Base-by-base conservation (phyloP, 495 filamentous ascomycete species). In the Aspergillus kassunensis region DNA sequence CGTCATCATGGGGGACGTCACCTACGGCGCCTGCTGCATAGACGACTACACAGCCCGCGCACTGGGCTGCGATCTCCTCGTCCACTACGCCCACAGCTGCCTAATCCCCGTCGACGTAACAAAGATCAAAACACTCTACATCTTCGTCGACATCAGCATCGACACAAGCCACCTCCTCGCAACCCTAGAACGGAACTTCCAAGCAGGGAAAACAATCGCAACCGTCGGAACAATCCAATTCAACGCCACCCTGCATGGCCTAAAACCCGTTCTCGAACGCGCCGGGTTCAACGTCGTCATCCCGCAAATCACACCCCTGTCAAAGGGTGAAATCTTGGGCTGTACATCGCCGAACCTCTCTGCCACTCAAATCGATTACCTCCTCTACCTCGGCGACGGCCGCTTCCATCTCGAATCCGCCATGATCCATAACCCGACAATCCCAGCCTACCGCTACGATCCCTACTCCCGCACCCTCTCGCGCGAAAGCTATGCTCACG, bases 171-270 rank as follows among this genome's bases (percentile, higher is more conserved):
- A 99, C 66, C 80, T 99, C 2, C 64, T 96, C 20, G 85, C 85
- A 0, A 95, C 91, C 0, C 66, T 99, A n/a, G 86, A 89, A 61
- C 83, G 88, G 21, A 97, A 97, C 65, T 96, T 97, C 63, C 71
- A 81, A 7, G 61, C 87, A 0, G 88, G 88, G 3, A 93, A 93
- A 65, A 90, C 85, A 1, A 82, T 99, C 39, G 93, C 95, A 4
- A 80, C 96, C 52, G 91, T 99, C 0, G 93, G 92, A 13, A 99
- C 93, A 4, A 99, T 99, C 53, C 93, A 99, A 61, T 99, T 99
- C 77, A 99, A 99, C 69, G 87, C 90, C 6, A 95, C 93, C 0
- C 83, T 99, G 23, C 93, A 99, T 68, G 86, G 84, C 13, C 78
- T 92, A 9, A 82, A 82, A 48, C 75, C 85, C 8, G 75, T 81